A percentile compares a stretch with the other conserved stretches of the same genome.
Evolutionary conservation across 108 stramenopile genomes (phyloP).

Genomic region (Poteriospumella lacustris): DNA sequence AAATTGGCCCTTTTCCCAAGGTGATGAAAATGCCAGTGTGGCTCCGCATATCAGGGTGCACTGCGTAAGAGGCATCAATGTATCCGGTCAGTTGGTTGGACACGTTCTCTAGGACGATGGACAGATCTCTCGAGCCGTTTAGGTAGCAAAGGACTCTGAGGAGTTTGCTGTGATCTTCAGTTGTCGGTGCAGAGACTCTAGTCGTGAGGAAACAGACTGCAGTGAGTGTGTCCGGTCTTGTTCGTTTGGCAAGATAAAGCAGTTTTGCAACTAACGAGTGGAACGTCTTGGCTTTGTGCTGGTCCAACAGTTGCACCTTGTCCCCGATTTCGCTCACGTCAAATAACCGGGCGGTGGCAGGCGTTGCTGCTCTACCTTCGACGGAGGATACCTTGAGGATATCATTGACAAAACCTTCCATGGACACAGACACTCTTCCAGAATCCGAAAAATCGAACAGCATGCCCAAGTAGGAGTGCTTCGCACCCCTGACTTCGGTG

Average conservation of each 20-base stretch:
- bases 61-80: background rate
- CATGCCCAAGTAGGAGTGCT: background rate
- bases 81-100: background rate
- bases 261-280: conserved; percentile 11
- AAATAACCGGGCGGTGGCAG: background rate
- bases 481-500: background rate
- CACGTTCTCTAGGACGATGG: too few species aligned
- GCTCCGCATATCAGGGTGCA: background rate
- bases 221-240: conserved; percentile 10
- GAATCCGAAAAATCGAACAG: background rate
- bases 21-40: background rate
- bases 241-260: background rate
- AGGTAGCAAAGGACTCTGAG: conserved; percentile 2
- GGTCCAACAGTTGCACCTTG: background rate
- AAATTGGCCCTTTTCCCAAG: background rate
- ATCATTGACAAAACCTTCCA: background rate
- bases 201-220: background rate
- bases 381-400: background rate
- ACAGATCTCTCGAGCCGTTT: background rate
- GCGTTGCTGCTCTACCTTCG: background rate
- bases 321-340: background rate
- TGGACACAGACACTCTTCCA: background rate
- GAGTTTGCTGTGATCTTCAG: conserved; percentile 3
- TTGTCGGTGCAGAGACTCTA: conserved; percentile 4
- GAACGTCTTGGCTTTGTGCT: background rate